Conservation (phyloP, 1,139 yeast genomes). For the Arxiozyma bovina region DNA sequence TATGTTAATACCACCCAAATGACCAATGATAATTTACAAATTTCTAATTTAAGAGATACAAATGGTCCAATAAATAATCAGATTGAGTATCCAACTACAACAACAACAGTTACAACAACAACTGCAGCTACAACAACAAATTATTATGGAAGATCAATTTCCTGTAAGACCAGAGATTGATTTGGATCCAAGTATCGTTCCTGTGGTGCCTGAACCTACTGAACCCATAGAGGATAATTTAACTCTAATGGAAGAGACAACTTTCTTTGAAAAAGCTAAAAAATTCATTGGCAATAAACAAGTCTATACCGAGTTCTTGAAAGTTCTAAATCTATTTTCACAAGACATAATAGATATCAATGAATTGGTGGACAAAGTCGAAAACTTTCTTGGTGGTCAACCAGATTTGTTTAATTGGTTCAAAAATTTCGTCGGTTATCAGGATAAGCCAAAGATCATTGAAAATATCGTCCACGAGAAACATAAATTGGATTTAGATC, state of each 20-base stretch:
- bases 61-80: slow-evolving; percentile 1
- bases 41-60: slow-evolving; percentile 31
- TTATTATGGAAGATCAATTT: slow-evolving; percentile 35
- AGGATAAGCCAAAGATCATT: slow-evolving; percentile 65
- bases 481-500: slow-evolving; percentile 78
- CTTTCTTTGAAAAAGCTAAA: slow-evolving; percentile 86
- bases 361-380: slow-evolving; percentile 75
- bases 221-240: slow-evolving; percentile 58
- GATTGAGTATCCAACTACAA: slow-evolving; percentile 13
- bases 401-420: slow-evolving; percentile 84
- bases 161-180: slow-evolving; percentile 44
- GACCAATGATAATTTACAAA: slow-evolving; percentile 30
- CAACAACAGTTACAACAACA: slow-evolving; percentile 25
- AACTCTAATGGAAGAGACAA: slow-evolving; percentile 70
- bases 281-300: slow-evolving; percentile 84
- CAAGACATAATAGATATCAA: slow-evolving; percentile 82
- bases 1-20: slow-evolving; percentile 3
- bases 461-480: slow-evolving; percentile 84
- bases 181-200: slow-evolving; percentile 62
- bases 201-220: slow-evolving; percentile 80
- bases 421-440: slow-evolving; percentile 82
- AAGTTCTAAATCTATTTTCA: slow-evolving; percentile 74
- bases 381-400: slow-evolving; percentile 72
- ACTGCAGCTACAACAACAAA: neutral
- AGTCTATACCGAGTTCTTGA: slow-evolving; percentile 82